Base-by-base conservation (phyloP, 2,329 filamentous ascomycete genomes). In the Aspergillus tubingensis region DNA sequence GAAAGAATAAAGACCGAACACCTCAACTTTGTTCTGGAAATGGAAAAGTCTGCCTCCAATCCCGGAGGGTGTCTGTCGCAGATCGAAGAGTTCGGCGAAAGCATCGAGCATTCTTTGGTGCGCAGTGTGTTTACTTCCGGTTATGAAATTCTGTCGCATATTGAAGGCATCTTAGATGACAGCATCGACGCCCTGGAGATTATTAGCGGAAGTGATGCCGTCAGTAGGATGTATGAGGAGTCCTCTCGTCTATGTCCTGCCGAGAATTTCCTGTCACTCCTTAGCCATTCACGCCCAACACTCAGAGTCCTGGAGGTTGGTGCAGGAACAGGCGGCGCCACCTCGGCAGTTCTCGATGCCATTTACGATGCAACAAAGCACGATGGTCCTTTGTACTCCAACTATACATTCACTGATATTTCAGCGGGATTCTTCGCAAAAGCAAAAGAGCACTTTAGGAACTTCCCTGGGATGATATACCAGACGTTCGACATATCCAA, bases 381-480 rank as follows among this genome's bases (percentile, higher is more conserved):
- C 25, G 36, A 48, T 0, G 58, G 62, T 25, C 47, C 59, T 1
- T 13, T 70, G 3, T 72, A 70, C 43, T 58, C 60, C 2, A 63
- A 55, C 2, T 73, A 73, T 47, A 71, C 67, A 2, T 74, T 71
- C 39, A 72, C 70, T 5, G 72, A 75, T 54, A 67, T 74, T 11
- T 73, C 71, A 0, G 57, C 68, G 6, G 72, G 66, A 0, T 74
- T 74, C 32, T 68, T 74, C 8, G 59, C 64, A 19, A 63, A 64
- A 15, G 70, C 71, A 0, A 65, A 67, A 17, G 63, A 70, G n/a
- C 64, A 63, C 1, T 71, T 72, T 49, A 55, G 50, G 1, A 27
- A 48, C 1, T 70, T 67, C 51, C 41, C 56, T 3, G 64, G 67
- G 2, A 70, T 77, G 8, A 65, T 70, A 23, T 77, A 70, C 49